Conservation (phyloP, 2,329 filamentous ascomycete species). For the Aschersonia sp. region DNA sequence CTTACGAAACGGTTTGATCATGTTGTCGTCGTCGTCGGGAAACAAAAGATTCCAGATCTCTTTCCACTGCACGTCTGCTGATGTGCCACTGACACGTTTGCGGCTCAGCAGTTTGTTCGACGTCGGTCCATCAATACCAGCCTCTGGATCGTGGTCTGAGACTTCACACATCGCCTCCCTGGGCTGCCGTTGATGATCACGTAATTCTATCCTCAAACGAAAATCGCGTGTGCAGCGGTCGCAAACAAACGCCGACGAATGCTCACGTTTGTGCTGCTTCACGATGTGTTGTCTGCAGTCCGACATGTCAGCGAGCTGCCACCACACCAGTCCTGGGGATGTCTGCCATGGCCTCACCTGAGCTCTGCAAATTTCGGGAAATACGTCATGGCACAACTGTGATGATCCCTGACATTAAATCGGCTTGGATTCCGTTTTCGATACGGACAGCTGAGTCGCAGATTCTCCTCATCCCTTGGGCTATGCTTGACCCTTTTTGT, state of each 20-base stretch:
- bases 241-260: constrained; percentile 24
- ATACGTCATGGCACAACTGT: constrained; percentile 27
- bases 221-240: constrained; percentile 26
- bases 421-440: constrained; percentile 27
- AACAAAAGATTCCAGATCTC: constrained; percentile 28
- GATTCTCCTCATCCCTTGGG: constrained; percentile 20
- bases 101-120: constrained; percentile 24
- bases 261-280: constrained; percentile 26
- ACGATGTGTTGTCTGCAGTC: constrained; percentile 23
- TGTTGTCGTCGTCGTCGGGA: constrained; percentile 22
- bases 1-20: constrained; percentile 17
- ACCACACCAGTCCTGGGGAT: neutral
- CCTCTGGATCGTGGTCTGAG: constrained; percentile 23
- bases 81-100: constrained; percentile 22
- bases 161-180: constrained; percentile 27
- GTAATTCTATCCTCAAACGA: constrained; percentile 19
- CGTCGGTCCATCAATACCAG: constrained; percentile 24
- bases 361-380: constrained; percentile 27
- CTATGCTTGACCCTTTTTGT: constrained; percentile 17
- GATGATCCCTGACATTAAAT: constrained; percentile 30
- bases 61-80: constrained; percentile 22
- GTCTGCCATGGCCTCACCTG: constrained; percentile 13
- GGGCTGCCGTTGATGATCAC: constrained; percentile 23
- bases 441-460: constrained; percentile 27
- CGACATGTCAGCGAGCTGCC: neutral